Evolutionary conservation across 768 basidiomycete species (phyloP).

Genomic region (Amanita fuliginea): DNA sequence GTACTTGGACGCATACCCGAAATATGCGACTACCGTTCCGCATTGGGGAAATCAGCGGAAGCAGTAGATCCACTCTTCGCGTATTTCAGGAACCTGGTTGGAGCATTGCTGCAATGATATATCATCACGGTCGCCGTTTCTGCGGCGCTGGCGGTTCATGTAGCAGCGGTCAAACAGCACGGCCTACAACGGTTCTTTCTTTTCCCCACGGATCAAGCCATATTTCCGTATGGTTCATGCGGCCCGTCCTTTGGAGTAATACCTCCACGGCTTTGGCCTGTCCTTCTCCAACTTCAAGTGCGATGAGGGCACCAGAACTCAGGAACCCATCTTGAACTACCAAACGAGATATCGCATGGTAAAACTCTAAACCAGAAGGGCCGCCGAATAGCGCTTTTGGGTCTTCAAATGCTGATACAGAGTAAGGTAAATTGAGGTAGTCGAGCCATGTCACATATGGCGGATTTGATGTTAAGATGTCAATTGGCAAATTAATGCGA

Average conservation of each 20-base stretch:
- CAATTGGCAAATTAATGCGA: conserved; percentile 40
- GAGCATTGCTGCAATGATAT: not conserved
- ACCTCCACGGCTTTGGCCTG: conserved; percentile 55
- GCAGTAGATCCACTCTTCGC: not conserved
- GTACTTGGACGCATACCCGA: not conserved
- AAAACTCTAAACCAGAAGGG: conserved; percentile 46
- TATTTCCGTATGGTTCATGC: conserved; percentile 41
- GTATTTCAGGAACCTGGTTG: not conserved
- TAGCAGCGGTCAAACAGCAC: not conserved
- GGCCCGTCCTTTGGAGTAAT: conserved; percentile 41
- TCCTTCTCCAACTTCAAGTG: conserved; percentile 68
- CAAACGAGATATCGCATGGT: conserved; percentile 60
- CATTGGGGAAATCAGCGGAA: not conserved
- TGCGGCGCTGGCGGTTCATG: not conserved
- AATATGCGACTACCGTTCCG: not conserved
- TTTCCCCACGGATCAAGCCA: conserved; percentile 79
- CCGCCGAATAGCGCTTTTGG: conserved; percentile 74
- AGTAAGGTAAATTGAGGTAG: conserved; percentile 50
- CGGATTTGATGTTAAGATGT: conserved; percentile 77
- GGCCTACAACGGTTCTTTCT: conserved; percentile 44
- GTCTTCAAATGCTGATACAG: conserved; percentile 76
- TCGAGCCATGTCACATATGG: conserved; percentile 72
- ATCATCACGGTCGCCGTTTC: not conserved
- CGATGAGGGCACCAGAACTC: conserved; percentile 42
- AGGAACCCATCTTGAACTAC: conserved; percentile 42